phyloP scores from a whole-genome alignment of 1,139 yeast species.

The Yamadazyma friedrichii region DNA sequence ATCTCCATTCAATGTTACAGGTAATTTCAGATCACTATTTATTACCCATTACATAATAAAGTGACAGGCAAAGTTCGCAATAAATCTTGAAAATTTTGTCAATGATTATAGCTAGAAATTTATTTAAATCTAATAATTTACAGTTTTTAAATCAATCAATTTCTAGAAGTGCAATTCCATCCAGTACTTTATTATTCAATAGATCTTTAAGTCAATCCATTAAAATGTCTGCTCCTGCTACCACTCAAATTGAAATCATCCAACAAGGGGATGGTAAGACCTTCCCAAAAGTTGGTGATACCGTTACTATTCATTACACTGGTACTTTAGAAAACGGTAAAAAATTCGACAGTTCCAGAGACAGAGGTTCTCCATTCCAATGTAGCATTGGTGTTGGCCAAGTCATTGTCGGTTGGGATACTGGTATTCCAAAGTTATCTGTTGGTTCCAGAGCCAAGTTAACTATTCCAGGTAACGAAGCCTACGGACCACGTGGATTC shows the following conservation, averaged over 20 bases:
- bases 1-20: too few relatives aligned
- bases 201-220: neutral
- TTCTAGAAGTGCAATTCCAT: neutral
- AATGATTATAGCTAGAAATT: too few relatives aligned
- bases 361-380: constrained; percentile 92
- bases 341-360: constrained; percentile 92
- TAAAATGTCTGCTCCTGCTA: constrained; percentile 40
- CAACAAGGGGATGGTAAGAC: constrained; percentile 77
- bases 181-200: too few relatives aligned
- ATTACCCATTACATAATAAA: too few relatives aligned
- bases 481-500: constrained; percentile 92
- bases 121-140: too few relatives aligned
- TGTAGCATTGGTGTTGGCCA: constrained; percentile 93
- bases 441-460: constrained; percentile 89
- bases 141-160: neutral
- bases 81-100: too few relatives aligned
- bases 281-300: constrained; percentile 84
- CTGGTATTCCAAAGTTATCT: constrained; percentile 85
- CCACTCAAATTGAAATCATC: constrained; percentile 44
- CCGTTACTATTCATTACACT: constrained; percentile 89
- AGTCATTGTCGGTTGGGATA: constrained; percentile 96
- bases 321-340: constrained; percentile 94
- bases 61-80: too few relatives aligned
- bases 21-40: too few relatives aligned
- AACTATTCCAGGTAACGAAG: constrained; percentile 90